Evolutionary conservation across 371 early-diverging fungal genomes (phyloP).

Genomic region (Apophysomyces elegans): DNA sequence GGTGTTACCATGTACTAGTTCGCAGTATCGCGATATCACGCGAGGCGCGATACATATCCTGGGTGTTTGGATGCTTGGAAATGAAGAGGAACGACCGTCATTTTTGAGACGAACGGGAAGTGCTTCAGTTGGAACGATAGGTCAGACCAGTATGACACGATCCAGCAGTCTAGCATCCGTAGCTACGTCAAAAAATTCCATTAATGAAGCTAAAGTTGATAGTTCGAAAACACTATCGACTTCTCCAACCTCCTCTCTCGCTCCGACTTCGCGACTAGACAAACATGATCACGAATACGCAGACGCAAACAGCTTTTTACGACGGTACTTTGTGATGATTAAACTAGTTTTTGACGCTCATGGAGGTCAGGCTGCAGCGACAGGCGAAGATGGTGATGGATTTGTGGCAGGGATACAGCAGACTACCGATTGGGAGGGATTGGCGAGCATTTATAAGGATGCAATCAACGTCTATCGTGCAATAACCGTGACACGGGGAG

Average conservation of each 20-base stretch:
- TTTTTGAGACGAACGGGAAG: constrained; percentile 58
- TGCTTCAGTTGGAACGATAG: constrained; percentile 28
- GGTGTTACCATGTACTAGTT: constrained; percentile 58
- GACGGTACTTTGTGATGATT: constrained; percentile 62
- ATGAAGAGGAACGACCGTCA: constrained; percentile 69
- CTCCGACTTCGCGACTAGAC: constrained; percentile 21
- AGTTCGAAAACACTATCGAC: constrained; percentile 9
- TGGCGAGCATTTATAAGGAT: constrained; percentile 59
- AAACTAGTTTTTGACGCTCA: constrained; percentile 55
- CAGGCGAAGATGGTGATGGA: constrained; percentile 16
- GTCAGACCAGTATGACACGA: constrained; percentile 27
- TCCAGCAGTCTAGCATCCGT: constrained; percentile 47
- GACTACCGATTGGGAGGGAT: constrained; percentile 55
- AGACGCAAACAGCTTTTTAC: constrained; percentile 61
- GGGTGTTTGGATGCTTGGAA: constrained; percentile 71
- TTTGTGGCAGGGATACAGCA: constrained; percentile 24
- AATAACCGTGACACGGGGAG: constrained; percentile 54
- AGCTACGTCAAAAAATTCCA: constrained; percentile 14
- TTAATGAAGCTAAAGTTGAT: constrained; percentile 4
- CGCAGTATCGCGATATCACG: constrained; percentile 65
- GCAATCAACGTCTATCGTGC: constrained; percentile 66
- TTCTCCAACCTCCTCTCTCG: constrained; percentile 4
- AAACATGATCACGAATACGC: constrained; percentile 34
- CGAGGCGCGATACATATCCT: constrained; percentile 75
- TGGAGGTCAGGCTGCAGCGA: constrained; percentile 2